phyloP scores from a whole-genome alignment of 2,329 filamentous ascomycete species.

The Cryphonectria parasitica region DNA sequence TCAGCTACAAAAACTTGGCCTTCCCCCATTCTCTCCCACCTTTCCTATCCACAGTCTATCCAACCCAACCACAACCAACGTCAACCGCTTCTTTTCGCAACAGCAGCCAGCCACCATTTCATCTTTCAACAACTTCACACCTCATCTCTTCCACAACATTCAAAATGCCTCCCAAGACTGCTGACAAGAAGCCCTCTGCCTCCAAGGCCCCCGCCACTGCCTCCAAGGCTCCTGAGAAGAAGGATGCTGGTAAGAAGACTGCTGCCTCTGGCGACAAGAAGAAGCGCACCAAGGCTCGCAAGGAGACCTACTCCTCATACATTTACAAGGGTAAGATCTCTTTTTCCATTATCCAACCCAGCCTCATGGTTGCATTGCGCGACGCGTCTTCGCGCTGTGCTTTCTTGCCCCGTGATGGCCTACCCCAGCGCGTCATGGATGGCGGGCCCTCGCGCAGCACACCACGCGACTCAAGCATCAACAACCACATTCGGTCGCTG shows the following conservation, averaged over 20 bases:
- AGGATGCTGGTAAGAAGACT: conserved; percentile 99
- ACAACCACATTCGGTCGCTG: conserved; percentile 33
- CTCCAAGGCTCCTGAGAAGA: conserved; percentile 82
- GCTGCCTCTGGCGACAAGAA: conserved; percentile 97
- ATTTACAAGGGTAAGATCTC: conserved; percentile 93
- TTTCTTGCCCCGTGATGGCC: conserved; percentile 19
- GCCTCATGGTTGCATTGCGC: background rate
- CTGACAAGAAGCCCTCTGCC: conserved; percentile 98
- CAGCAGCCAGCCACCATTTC: conserved; percentile 30
- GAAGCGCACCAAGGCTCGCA: conserved; percentile 99
- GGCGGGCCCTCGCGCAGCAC: background rate
- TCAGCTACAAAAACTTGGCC: conserved; percentile 64
- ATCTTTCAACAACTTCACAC: conserved; percentile 12
- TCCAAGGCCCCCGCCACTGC: conserved; percentile 87
- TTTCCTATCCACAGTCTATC: conserved; percentile 52
- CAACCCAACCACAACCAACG: conserved; percentile 39
- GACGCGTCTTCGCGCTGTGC: conserved; percentile 30
- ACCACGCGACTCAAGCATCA: conserved; percentile 13
- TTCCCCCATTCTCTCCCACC: conserved; percentile 53
- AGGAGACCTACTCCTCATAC: conserved; percentile 99
- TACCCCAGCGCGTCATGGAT: conserved; percentile 5
- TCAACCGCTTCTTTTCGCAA: conserved; percentile 37
- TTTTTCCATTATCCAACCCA: conserved; percentile 23
- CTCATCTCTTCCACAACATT: conserved; percentile 32
- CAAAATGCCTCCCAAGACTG: conserved; percentile 97